Evolutionary conservation across 768 basidiomycete species (phyloP).

Genomic region (Pholiota microspora): DNA sequence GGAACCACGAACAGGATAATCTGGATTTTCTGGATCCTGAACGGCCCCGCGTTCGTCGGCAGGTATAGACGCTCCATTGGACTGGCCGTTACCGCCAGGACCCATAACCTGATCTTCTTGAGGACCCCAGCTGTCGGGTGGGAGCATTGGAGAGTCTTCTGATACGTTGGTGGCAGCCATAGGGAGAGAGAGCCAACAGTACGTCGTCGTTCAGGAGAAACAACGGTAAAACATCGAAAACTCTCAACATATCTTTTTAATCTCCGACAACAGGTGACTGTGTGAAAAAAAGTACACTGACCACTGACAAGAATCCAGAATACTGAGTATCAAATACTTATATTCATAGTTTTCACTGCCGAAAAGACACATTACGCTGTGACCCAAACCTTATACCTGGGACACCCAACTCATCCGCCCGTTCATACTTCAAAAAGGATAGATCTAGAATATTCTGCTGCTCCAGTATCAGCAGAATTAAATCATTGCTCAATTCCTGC

Average conservation of each 20-base stretch:
- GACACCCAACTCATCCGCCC: no score
- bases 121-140: slow-evolving; percentile 49
- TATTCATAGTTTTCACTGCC: no score
- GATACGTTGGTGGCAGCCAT: slow-evolving; percentile 32
- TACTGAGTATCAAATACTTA: no score
- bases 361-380: no score
- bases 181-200: slow-evolving; percentile 10
- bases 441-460: no score
- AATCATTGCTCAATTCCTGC: no score
- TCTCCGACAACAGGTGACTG: slow-evolving; percentile 11
- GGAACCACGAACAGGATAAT: slow-evolving; percentile 49
- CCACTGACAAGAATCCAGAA: not conserved
- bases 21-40: slow-evolving; percentile 48
- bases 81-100: slow-evolving; percentile 40
- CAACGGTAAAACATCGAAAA: slow-evolving; percentile 18
- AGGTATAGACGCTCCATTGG: slow-evolving; percentile 47
- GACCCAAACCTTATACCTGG: no score
- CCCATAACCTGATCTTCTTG: slow-evolving; percentile 47
- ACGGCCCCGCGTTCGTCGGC: slow-evolving; percentile 42
- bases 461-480: no score
- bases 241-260: slow-evolving; percentile 16
- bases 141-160: slow-evolving; percentile 31
- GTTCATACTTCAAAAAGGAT: no score
- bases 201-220: slow-evolving; percentile 15
- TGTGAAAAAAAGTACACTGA: not conserved